Evolutionary conservation across 2,329 filamentous ascomycete genomes (phyloP).

Genomic region (Exophiala dermatitidis): DNA sequence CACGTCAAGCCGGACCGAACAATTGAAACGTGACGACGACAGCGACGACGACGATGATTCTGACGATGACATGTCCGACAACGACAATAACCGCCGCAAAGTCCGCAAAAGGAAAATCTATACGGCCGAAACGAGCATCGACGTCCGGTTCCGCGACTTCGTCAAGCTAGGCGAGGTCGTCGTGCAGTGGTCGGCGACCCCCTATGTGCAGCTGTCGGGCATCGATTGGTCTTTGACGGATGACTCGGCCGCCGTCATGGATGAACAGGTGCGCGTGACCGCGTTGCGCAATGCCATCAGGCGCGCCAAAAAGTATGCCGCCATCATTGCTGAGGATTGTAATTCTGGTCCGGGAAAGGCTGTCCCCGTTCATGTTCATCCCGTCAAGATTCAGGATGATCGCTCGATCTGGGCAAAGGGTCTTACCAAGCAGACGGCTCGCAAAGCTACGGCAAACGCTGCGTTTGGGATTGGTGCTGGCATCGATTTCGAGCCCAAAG

Average conservation of each 20-base stretch:
- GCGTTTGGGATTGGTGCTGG: constrained; percentile 9
- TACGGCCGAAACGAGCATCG: constrained; percentile 21
- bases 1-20: constrained; percentile 11
- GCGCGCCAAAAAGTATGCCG: constrained; percentile 26
- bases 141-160: constrained; percentile 28
- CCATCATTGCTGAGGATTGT: constrained; percentile 19
- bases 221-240: constrained; percentile 29
- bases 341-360: not conserved
- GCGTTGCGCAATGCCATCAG: constrained; percentile 27
- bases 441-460: not conserved
- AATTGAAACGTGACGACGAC: not conserved
- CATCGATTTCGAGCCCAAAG: constrained; percentile 16
- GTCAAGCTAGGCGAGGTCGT: constrained; percentile 22
- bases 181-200: constrained; percentile 18
- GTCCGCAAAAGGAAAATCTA: constrained; percentile 15
- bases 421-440: constrained; percentile 5
- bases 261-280: constrained; percentile 23
- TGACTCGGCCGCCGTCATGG: constrained; percentile 19
- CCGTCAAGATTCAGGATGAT: constrained; percentile 13
- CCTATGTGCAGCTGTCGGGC: constrained; percentile 24
- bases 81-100: constrained; percentile 13
- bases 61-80: constrained; percentile 6
- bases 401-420: not conserved
- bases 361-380: not conserved
- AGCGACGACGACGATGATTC: not conserved